Evolutionary conservation across 1,139 yeast species (phyloP), one percentile per base, ranked within the genome.

Genomic region (Zhuliangozyma blackwelliae): DNA sequence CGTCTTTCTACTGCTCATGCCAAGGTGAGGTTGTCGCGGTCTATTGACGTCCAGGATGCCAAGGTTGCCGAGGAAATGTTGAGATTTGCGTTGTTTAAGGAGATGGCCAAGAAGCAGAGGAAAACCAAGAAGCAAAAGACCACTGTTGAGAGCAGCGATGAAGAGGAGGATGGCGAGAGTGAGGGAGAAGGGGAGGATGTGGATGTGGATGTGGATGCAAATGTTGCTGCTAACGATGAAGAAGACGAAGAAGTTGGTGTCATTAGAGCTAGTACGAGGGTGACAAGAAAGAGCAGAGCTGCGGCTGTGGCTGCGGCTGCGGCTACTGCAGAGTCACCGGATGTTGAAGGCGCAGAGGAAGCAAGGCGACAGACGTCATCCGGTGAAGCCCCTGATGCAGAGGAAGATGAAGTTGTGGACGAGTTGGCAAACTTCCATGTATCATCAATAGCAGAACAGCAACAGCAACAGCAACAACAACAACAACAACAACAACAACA

Each of bases 1-100:
- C 95, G 99, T 70, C 70, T 92, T 44, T 75, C 97, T 1, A 87
- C 97, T 1, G 98, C 98, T 0, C 99, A 92, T 61, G 98, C 99
- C 19, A 92, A 92, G 57, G 88, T 92, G 10, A 73, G 98, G 51
- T 69, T 92, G 38, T 84, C 96, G 20, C 77, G 77, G 49, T 71
- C 77, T 3, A 82, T 92, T 16, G 88, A 83, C 29, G 76, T 76
- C 25, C 73, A 72, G 45, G 99, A 92, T 61, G 96, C 97, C 2
- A 68, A 74, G 46, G 82, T 86, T 31, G 98, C 99, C 3, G 94
- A 88, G 49, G 85, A 83, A 49, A 61, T 94, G 51, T 68, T 92
- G 48, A 74, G 95, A 53, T 92, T 77, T 59, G 94, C 98, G 1
- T 67, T 94, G 48, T 85, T 90, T 69, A 84, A 83, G 55, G 95